A percentile compares a stretch with the other conserved stretches of the same genome.
These are phyloP conservation scores for Trichoderma sp. DNA, from an alignment of 2,329 filamentous ascomycete species.

Conservation along the genomic window DNA sequence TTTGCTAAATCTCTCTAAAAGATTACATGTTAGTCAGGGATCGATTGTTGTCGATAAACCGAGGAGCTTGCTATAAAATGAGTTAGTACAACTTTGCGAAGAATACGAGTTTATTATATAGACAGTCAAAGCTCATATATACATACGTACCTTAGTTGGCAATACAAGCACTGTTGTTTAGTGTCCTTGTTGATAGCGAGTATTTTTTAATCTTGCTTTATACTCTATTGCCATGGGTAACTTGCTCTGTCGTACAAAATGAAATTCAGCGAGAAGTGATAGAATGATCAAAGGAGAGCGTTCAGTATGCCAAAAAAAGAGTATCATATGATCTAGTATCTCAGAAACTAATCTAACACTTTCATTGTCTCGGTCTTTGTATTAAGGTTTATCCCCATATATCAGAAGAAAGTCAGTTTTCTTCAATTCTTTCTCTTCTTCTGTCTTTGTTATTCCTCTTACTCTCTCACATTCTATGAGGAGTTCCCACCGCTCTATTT, in stretches of 20 bases:
- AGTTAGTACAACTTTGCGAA: too few relatives aligned
- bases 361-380: conserved; percentile 1
- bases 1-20: too few relatives aligned
- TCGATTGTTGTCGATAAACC: too few relatives aligned
- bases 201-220: too few relatives aligned
- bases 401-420: not conserved
- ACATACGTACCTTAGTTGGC: too few relatives aligned
- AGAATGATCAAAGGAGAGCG: not conserved
- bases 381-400: conserved; percentile 7
- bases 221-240: not conserved
- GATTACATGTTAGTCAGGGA: too few relatives aligned
- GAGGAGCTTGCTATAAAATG: too few relatives aligned
- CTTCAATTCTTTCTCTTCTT: not conserved
- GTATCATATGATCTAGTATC: conserved; percentile 17
- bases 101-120: too few relatives aligned
- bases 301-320: not conserved
- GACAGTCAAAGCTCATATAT: too few relatives aligned
- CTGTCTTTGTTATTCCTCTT: not conserved
- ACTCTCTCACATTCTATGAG: conserved; percentile 24
- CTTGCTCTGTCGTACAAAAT: not conserved
- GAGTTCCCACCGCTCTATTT: conserved; percentile 22
- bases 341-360: not conserved
- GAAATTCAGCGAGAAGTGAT: not conserved
- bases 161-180: too few relatives aligned
- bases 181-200: too few relatives aligned